phyloP scores from a whole-genome alignment of 2,329 filamentous ascomycete genomes.

The Diaporthe capsici region DNA sequence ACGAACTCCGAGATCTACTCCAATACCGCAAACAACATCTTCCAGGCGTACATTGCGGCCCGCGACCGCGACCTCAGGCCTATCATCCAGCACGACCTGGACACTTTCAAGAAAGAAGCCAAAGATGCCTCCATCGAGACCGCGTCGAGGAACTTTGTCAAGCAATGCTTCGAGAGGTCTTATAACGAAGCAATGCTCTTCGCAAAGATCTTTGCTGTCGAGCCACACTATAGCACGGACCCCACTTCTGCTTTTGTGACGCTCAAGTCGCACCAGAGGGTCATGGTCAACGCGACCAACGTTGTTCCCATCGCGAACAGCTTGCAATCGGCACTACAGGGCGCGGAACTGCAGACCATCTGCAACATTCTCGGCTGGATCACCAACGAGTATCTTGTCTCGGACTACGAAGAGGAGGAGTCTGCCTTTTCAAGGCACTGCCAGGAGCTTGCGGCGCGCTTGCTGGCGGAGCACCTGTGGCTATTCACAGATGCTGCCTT shows the following conservation, averaged over 20 bases:
- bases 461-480: slow-evolving; percentile 72
- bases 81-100: slow-evolving; percentile 67
- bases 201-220: slow-evolving; percentile 67
- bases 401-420: slow-evolving; percentile 70
- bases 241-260: slow-evolving; percentile 65
- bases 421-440: slow-evolving; percentile 67
- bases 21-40: slow-evolving; percentile 68
- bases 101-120: slow-evolving; percentile 66
- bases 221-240: slow-evolving; percentile 66
- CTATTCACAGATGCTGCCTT: slow-evolving; percentile 68
- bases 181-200: slow-evolving; percentile 69
- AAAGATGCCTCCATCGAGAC: slow-evolving; percentile 66
- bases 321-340: slow-evolving; percentile 64
- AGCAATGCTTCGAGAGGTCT: slow-evolving; percentile 71
- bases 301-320: slow-evolving; percentile 65
- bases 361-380: slow-evolving; percentile 72
- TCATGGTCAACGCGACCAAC: slow-evolving; percentile 68
- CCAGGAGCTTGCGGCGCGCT: slow-evolving; percentile 68
- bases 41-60: slow-evolving; percentile 66
- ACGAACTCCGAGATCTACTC: slow-evolving; percentile 66
- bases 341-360: slow-evolving; percentile 62
- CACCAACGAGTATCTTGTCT: slow-evolving; percentile 69
- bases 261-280: slow-evolving; percentile 64
- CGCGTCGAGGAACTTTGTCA: slow-evolving; percentile 70
- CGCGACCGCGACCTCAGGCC: slow-evolving; percentile 68